phyloP scores from a whole-genome alignment of 352 stramenopile species.

The Globisporangium lucens region DNA sequence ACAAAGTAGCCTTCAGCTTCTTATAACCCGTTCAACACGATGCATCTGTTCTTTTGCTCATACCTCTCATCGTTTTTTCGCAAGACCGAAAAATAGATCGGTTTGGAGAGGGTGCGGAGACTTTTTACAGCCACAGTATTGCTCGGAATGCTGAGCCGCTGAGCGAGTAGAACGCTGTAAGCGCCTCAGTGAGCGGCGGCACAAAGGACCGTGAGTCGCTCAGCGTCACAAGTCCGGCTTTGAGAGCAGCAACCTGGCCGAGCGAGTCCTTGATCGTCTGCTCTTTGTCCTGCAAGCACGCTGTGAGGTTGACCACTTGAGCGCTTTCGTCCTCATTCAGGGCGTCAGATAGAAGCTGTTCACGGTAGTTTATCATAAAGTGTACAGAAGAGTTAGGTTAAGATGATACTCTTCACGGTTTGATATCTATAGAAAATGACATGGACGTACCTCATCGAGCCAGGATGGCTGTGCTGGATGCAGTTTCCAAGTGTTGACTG shows the following conservation, averaged over 20 bases:
- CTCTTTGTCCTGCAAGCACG: constrained; percentile 1
- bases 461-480: constrained; percentile 10
- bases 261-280: constrained; percentile 16
- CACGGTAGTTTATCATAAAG: background rate
- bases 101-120: too few relatives aligned
- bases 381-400: background rate
- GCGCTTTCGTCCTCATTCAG: constrained; percentile 12
- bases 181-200: constrained; percentile 3
- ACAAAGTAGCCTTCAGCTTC: too few relatives aligned
- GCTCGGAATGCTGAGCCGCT: constrained; percentile 13
- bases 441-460: constrained; percentile 15
- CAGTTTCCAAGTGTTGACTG: constrained; percentile 8
- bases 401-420: background rate
- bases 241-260: constrained; percentile 9
- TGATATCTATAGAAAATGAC: background rate
- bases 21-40: too few relatives aligned
- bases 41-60: too few relatives aligned
- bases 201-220: background rate
- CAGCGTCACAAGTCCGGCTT: constrained; percentile 8
- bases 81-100: too few relatives aligned
- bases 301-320: background rate
- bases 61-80: too few relatives aligned
- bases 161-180: constrained; percentile 12
- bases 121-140: too few relatives aligned
- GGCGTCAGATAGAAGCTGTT: constrained; percentile 13